Conservation (phyloP, 1,284 basidiomycete genomes). For the Lignosus rhinocerotis region DNA sequence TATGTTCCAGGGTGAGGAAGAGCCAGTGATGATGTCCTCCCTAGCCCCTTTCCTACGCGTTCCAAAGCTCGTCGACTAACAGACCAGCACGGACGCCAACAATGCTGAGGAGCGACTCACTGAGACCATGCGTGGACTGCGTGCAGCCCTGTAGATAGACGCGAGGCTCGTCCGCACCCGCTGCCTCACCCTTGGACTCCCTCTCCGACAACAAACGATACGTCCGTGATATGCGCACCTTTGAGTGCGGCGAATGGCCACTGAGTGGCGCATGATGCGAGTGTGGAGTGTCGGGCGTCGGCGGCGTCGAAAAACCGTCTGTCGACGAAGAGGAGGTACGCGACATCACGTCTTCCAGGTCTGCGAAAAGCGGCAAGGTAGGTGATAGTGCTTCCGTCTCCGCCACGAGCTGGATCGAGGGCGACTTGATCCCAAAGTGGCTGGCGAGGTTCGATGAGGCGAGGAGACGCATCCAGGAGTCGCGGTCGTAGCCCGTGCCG, state of each 20-base stretch:
- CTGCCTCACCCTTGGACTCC: constrained; percentile 13
- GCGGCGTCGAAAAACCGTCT: constrained; percentile 21
- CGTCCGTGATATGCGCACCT: constrained; percentile 45
- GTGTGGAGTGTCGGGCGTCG: constrained; percentile 21
- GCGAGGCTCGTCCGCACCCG: constrained; percentile 36
- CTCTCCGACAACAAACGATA: constrained; percentile 44
- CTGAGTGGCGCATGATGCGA: constrained; percentile 18
- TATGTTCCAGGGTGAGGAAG: too few species aligned
- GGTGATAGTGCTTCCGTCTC: constrained; percentile 23
- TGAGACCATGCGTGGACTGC: constrained; percentile 58
- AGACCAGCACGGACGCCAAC: constrained; percentile 51
- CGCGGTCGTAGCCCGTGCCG: constrained; percentile 59
- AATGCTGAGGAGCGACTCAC: constrained; percentile 57
- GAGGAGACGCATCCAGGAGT: constrained; percentile 49
- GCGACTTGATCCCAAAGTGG: constrained; percentile 40
- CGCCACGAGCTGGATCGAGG: constrained; percentile 27
- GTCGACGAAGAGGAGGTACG: constrained; percentile 14
- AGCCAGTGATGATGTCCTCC: background rate
- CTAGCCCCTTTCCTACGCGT: background rate
- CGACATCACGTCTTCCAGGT: constrained; percentile 12
- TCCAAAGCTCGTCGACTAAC: constrained; percentile 44
- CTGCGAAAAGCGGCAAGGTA: constrained; percentile 16
- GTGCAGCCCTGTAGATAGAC: constrained; percentile 60
- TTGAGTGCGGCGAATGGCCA: constrained; percentile 28
- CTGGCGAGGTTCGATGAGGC: constrained; percentile 44